These are phyloP conservation scores for Podospora sp. DNA, from an alignment of 495 filamentous ascomycete genomes.

Conservation along the genomic window DNA sequence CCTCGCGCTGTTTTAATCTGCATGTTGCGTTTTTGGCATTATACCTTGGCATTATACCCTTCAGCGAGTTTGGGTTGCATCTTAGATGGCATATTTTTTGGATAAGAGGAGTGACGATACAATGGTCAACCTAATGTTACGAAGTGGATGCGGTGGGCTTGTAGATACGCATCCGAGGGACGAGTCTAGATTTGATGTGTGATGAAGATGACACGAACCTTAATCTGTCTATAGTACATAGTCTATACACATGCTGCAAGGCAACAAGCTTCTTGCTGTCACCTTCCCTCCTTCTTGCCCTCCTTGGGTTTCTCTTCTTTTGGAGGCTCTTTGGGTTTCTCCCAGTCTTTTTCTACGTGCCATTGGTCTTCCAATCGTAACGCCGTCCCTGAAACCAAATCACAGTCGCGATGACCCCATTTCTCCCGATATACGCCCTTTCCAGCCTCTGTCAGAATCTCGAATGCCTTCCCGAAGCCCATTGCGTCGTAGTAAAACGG, in stretches of 20 bases:
- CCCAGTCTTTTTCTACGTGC: slow-evolving; percentile 50
- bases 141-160: too few species aligned
- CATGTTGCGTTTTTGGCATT: background rate
- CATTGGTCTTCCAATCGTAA: slow-evolving; percentile 54
- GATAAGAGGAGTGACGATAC: too few species aligned
- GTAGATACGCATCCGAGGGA: too few species aligned
- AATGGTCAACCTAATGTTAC: too few species aligned
- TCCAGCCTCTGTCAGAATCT: slow-evolving; percentile 56
- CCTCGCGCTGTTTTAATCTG: slow-evolving; percentile 13
- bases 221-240: too few species aligned
- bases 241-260: too few species aligned
- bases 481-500: slow-evolving; percentile 58
- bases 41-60: too few species aligned
- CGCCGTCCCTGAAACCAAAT: slow-evolving; percentile 44
- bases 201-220: too few species aligned
- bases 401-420: slow-evolving; percentile 60
- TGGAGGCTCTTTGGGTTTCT: slow-evolving; percentile 2
- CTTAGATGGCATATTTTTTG: too few species aligned
- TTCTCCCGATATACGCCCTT: slow-evolving; percentile 55
- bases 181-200: too few species aligned
- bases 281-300: background rate
- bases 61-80: too few species aligned
- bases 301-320: background rate
- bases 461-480: slow-evolving; percentile 57
- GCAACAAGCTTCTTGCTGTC: background rate